Percentiles rank a stretch among this genome's conserved stretches.
Evolutionary conservation across 805 yeast genomes (phyloP).

Genomic region (Kodamaea jinghongensis): DNA sequence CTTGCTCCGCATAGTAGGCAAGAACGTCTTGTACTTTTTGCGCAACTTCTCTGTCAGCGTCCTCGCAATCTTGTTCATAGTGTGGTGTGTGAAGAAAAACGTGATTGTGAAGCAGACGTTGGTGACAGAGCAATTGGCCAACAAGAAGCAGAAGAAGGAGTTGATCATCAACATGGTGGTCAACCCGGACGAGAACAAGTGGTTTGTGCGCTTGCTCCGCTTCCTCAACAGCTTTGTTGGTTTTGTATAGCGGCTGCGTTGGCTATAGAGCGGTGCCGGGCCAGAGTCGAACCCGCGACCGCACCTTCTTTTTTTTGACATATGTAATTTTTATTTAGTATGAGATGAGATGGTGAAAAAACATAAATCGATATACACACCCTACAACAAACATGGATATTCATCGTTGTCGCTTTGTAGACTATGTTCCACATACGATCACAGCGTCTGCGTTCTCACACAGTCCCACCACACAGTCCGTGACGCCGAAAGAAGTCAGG

Average conservation of each 20-base stretch:
- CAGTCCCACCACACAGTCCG: constrained; percentile 38
- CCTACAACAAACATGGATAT: constrained; percentile 51
- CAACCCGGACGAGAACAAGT: constrained; percentile 41
- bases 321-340: too few relatives aligned
- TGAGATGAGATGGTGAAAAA: too few relatives aligned
- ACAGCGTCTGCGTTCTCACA: constrained; percentile 80
- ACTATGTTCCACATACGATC: constrained; percentile 78
- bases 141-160: constrained; percentile 29
- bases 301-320: too few relatives aligned
- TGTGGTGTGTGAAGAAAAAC: constrained; percentile 42
- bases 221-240: constrained; percentile 42
- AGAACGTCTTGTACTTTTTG: constrained; percentile 23
- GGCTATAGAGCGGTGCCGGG: too few relatives aligned
- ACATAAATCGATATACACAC: too few relatives aligned
- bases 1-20: constrained; percentile 28
- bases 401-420: constrained; percentile 91
- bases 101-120: constrained; percentile 38
- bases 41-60: constrained; percentile 37
- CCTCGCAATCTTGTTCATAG: constrained; percentile 36
- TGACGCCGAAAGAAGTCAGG: constrained; percentile 53
- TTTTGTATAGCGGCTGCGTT: constrained; percentile 32
- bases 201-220: constrained; percentile 39
- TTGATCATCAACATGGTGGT: constrained; percentile 42
- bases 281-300: too few relatives aligned
- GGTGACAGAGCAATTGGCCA: constrained; percentile 29